These are phyloP conservation scores for Nakazawaea siamensis DNA, from an alignment of 805 yeast genomes.

Conservation along the genomic window DNA sequence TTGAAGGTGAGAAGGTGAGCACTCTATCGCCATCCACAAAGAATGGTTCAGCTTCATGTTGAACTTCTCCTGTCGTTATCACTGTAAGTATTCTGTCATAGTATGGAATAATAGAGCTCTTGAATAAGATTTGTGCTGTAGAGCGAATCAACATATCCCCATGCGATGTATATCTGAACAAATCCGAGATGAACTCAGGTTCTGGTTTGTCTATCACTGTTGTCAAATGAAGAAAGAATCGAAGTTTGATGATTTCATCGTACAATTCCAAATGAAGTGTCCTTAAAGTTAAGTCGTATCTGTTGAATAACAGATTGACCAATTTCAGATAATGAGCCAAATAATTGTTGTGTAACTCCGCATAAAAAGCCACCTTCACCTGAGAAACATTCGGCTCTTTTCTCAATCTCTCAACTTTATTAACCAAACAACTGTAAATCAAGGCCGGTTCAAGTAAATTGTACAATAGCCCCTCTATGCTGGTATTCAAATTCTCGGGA, in stretches of 20 bases:
- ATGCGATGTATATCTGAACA: constrained; percentile 42
- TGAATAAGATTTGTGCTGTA: constrained; percentile 35
- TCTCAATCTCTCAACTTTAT: constrained; percentile 21
- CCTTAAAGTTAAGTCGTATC: constrained; percentile 22
- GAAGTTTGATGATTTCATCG: constrained; percentile 45
- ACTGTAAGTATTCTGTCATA: constrained; percentile 52
- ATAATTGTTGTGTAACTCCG: constrained; percentile 33
- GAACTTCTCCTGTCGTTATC: constrained; percentile 60
- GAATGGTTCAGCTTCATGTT: constrained; percentile 45
- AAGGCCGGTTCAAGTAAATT: constrained; percentile 65
- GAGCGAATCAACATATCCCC: constrained; percentile 53
- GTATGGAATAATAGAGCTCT: constrained; percentile 48
- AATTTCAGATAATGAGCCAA: constrained; percentile 25
- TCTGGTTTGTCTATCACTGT: not conserved
- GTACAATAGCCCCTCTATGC: constrained; percentile 48
- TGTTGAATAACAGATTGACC: constrained; percentile 27
- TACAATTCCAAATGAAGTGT: constrained; percentile 32
- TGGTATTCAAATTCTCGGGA: constrained; percentile 46
- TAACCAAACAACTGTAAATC: constrained; percentile 41
- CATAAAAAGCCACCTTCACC: constrained; percentile 53
- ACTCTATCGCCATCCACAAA: constrained; percentile 35
- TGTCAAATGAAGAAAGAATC: constrained; percentile 43
- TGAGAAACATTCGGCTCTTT: constrained; percentile 30
- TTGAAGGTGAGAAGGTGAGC: too few relatives aligned
- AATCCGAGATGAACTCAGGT: constrained; percentile 39